Base-by-base conservation (phyloP, 78 protist genomes). In the Pigoraptor vietnamica region DNA sequence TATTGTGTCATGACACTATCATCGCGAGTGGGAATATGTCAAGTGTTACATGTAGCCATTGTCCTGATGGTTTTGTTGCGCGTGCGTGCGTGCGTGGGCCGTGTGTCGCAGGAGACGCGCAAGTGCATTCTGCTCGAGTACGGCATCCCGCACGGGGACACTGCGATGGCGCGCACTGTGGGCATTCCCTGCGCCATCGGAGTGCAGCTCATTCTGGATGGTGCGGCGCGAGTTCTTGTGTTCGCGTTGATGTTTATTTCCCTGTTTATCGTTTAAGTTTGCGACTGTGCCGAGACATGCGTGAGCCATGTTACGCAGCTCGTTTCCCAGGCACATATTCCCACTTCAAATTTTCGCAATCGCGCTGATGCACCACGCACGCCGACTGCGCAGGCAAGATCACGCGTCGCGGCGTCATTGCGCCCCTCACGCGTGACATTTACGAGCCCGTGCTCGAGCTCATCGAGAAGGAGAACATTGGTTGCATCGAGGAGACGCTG, bases 111-210 rank as follows among this genome's bases (percentile, higher is more conserved):
- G 87, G 40, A 91, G 38, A 1, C 1, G 33, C 6, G 2, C 34
- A 39, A 86, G 37, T 0, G 83, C 33, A 90, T 93, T 38, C 9
- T 94, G 48, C 37, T 90, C 37, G 93, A 82, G 89, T 94, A 94
- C 56, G 93, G 93, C 24, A 6, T 21, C 35, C 95, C 95, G 29
- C 24, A 67, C 21, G 95, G 95, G 32, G 0, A 0, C 37, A 87
- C 89, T 24, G 95, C 95, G 32, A 94, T 94, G 95, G 93, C 95
- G 24, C 36, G 38, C 48, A 79, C 93, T 14, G 95, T 94, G 0
- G 95, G 92, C 1, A 24, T 94, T 25, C 95, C 95, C 29, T 86
- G 90, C 36, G 95, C 90, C 39, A 67, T 94, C 2, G 95, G 94
- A 32, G 35, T 81, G 21, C 92, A 92, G 89, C 79, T 92, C 37